Base-by-base conservation (phyloP, 2,329 filamentous ascomycete genomes). In the Xylaria sp. region DNA sequence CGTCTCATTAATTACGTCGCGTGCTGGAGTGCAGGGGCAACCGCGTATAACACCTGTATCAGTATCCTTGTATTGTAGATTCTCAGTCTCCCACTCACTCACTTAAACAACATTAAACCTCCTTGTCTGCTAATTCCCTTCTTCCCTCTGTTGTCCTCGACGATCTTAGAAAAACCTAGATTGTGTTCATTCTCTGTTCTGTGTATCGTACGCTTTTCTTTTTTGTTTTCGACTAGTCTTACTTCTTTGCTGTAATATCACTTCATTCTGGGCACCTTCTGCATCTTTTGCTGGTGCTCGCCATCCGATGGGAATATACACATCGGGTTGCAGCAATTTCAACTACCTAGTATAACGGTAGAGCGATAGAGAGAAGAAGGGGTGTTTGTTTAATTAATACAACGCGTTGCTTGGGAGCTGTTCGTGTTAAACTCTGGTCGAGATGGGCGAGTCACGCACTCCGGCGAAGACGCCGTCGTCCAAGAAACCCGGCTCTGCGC, bases 401-500 rank as follows among this genome's bases (percentile, higher is more conserved):
- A 16, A 54, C 16, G 44, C 18, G 35, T 42, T 27, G 54, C 54
- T 44, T 44, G 37, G 1, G 25, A 51, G 47, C 27, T 50, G n/a
- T 16, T 18, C 50, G n/a, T 23, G 23, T 23, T 29, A 32, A 5
- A 35, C 1, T 10, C 5, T 40, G 32, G 9, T 51, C 62, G 73
- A 71, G 27, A 78, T 78, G 76, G 77, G 71, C n/a, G 77, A 78
- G 47, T 72, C 72, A 64, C 67, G 71, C 57, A 76, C 75, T 12
- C 77, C 78, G 2, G 73, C 74, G 42, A 82, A 80, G 75, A 82
- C 82, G 47, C 75, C 79, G 32, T 81, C 81, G 60, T 78, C 81
- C 60, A 83, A 82, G 76, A 86, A 87, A 75, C 78, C 82, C 50
- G 79, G 80, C 53, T 79, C 81, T 12, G 86, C 86, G 51, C 79